Base-by-base conservation (phyloP, 306 rosid species). In the Prunus mira region DNA sequence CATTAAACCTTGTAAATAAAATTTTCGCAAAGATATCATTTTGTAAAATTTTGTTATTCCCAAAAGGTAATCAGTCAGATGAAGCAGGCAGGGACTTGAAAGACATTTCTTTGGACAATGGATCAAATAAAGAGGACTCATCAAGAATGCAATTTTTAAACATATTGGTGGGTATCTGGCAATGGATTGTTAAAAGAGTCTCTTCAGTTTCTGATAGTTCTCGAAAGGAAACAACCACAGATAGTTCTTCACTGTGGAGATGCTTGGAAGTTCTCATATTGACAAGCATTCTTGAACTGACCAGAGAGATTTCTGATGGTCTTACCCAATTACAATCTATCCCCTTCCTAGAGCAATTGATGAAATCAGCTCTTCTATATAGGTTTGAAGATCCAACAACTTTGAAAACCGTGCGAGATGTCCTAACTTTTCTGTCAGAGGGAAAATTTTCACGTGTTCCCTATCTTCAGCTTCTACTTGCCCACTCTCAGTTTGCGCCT, bases 401-500 rank as follows among this genome's bases (percentile, higher is more conserved):
- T 58, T 80, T 94, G 82, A 87, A 81, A 83, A 81, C 80, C 56
- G 88, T 94, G 74, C 86, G 70, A 30, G 68, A 78, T 69, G 77
- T 94, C 66, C 66, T 92, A 71, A 67, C 68, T 67, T 83, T 63
- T 78, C 84, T 94, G 61, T 78, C 74, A 17, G 91, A 84, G 46
- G 93, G 97, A 17, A 84, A 66, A 67, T 81, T 92, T 78, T 82
- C 88, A 17, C 80, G 72, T 74, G 89, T 79, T 72, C 72, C 82
- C 78, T 83, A 89, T 84, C 90, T 92, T 41, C 91, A 86, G 76
- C 89, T 94, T 75, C 81, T 94, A 65, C 89, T 91, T 77, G 86
- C 93, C 34, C 97, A 94, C 87, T 92, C 97, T 78, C 96, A 94
- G 34, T 92, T 94, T 89, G 95, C 88, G 51, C 77, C 90, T 62